Evolutionary conservation across 2,329 filamentous ascomycete species (phyloP), one percentile per base, ranked within the genome.

Genomic region (Beauveria rudraprayagi): DNA sequence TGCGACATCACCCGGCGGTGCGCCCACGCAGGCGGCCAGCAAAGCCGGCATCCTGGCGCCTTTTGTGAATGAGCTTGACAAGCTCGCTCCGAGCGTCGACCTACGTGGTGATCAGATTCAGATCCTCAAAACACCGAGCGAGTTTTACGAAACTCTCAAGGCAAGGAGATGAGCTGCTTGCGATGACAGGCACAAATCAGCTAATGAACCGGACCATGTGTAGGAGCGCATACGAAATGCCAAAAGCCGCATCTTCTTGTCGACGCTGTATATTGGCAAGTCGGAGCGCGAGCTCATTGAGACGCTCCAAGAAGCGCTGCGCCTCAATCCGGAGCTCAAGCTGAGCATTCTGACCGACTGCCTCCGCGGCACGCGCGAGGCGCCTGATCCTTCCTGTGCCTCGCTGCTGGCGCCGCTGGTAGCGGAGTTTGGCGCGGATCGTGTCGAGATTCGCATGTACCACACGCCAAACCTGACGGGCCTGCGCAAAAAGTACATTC

Each of bases 241-340:
- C 10, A 85, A 91, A 72, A 81, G 77, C 57, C 84, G 90, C 63
- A 88, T 99, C 66, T 99, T 95, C 72, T 78, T 99, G 55, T 96
- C 92, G n/a, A 99, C 94, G 0, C 78, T 99, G 57, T 99, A 99
- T 72, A 94, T 99, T 71, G 94, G 94, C 65, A 96, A 93, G 73
- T 89, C 89, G 1, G 94, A 99, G 75, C 82, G 88, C 74, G 94
- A 97, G 67, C 81, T 99, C 69, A 91, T 97, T 62, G 80, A 85
- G 19, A 91, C 88, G 0, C 78, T 99, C 48, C 87, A 86, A 66
- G 81, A 89, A 64, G 89, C 92, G 6, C 80, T 99, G 14, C 81
- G 83, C 55, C 77, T 77, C 10, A 96, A 95, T 64, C 87, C 90
- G 0, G 76, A 88, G 6, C 82, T 99, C 26, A 87, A 85, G 69